phyloP scores from a whole-genome alignment of 2,329 filamentous ascomycete species.

The Apiospora sp. region DNA sequence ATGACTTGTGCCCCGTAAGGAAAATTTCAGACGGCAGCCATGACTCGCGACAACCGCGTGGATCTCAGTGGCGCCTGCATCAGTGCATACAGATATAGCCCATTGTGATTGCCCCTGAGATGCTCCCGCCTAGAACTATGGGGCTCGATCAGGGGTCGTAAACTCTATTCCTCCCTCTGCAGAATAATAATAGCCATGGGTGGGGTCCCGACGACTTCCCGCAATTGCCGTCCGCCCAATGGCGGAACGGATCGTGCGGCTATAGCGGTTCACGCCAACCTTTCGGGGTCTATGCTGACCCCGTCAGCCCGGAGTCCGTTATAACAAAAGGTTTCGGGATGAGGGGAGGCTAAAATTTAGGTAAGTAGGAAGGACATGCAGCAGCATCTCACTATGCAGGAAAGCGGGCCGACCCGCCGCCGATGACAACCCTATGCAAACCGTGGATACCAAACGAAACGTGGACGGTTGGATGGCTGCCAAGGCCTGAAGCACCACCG shows the following conservation, averaged over 20 bases:
- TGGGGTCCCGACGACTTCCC: background rate
- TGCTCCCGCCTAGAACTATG: background rate
- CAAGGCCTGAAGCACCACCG: background rate
- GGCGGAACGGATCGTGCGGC: background rate
- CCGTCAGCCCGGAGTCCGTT: background rate
- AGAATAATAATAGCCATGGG: background rate
- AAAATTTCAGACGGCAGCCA: background rate
- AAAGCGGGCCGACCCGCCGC: background rate
- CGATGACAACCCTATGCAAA: background rate
- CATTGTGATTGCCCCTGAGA: background rate
- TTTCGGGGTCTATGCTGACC: background rate
- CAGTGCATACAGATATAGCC: background rate
- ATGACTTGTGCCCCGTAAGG: background rate
- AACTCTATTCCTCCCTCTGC: background rate
- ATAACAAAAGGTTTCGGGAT: background rate
- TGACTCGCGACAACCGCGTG: background rate
- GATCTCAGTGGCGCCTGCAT: background rate
- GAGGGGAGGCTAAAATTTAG: background rate
- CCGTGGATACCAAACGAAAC: background rate
- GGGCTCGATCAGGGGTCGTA: background rate
- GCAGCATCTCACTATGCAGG: background rate
- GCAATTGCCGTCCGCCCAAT: background rate
- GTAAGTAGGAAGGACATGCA: background rate
- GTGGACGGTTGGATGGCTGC: background rate
- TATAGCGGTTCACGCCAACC: background rate